Conservation (phyloP, 192 early-diverging fungal species). For the Gaertneriomyces sp. region DNA sequence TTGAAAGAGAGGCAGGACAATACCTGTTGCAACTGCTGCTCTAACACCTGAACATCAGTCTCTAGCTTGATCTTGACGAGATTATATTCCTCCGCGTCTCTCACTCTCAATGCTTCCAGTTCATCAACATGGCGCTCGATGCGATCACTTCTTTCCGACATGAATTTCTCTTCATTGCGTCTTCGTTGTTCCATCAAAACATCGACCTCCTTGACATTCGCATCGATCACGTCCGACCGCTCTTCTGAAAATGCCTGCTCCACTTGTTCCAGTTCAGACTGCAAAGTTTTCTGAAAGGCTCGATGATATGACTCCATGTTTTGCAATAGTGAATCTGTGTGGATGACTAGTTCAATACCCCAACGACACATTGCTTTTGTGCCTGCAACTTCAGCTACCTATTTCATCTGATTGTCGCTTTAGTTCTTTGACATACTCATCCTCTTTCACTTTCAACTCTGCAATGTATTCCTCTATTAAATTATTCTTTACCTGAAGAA, state of each 20-base stretch:
- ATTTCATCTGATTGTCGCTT: constrained; percentile 63
- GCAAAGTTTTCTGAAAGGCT: constrained; percentile 44
- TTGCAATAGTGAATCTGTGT: constrained; percentile 46
- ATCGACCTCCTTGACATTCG: constrained; percentile 47
- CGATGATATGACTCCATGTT: constrained; percentile 55
- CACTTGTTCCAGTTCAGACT: constrained; percentile 53
- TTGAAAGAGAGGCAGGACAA: not conserved
- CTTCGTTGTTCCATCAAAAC: constrained; percentile 38
- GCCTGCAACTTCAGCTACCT: constrained; percentile 26
- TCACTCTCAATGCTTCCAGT: constrained; percentile 49
- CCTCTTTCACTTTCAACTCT: constrained; percentile 56
- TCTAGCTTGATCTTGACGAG: constrained; percentile 62
- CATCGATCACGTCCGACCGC: constrained; percentile 49
- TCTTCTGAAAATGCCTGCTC: constrained; percentile 56
- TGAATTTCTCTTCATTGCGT: constrained; percentile 50
- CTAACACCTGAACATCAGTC: constrained; percentile 60
- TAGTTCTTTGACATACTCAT: constrained; percentile 59
- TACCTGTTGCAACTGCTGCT: constrained; percentile 61
- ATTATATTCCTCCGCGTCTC: constrained; percentile 63
- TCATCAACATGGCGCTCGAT: constrained; percentile 54
- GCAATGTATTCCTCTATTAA: constrained; percentile 49
- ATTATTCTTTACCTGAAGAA: constrained; percentile 47
- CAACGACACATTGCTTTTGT: not conserved
- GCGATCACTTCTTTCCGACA: constrained; percentile 50
- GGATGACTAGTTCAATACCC: too few species aligned